These are phyloP conservation scores for Cystofilobasidium bisporidii DNA, from an alignment of 768 basidiomycete genomes.

Conservation along the genomic window DNA sequence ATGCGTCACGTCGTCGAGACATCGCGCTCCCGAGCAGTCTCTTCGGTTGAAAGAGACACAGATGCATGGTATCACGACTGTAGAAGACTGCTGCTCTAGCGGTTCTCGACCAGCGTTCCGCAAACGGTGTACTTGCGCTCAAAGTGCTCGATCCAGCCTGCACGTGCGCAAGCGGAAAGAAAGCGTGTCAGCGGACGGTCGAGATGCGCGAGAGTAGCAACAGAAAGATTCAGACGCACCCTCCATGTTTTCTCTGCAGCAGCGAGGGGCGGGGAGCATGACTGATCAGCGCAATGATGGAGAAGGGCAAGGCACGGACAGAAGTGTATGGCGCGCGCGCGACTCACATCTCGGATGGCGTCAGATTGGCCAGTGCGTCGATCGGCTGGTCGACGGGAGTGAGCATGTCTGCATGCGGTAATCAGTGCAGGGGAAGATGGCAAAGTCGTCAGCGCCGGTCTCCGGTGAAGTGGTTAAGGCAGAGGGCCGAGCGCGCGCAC, in stretches of 20 bases:
- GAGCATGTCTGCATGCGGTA: conserved; percentile 72
- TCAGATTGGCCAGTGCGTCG: conserved; percentile 71
- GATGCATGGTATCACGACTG: too few relatives aligned
- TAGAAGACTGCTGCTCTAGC: conserved; percentile 41
- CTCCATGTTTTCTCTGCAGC: conserved; percentile 86
- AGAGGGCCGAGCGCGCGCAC: conserved; percentile 33
- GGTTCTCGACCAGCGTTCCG: conserved; percentile 77
- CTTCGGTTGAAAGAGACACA: too few relatives aligned
- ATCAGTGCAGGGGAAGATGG: conserved; percentile 19
- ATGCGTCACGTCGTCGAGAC: too few relatives aligned
- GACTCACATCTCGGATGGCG: conserved; percentile 68
- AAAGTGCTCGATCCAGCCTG: conserved; percentile 92
- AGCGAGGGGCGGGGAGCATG: too few relatives aligned
- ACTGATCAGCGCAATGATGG: too few relatives aligned
- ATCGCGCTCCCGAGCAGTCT: too few relatives aligned
- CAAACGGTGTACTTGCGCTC: conserved; percentile 83
- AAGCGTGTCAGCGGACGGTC: too few relatives aligned
- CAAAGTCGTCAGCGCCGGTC: neutral
- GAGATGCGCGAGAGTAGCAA: too few relatives aligned
- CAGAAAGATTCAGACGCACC: conserved; percentile 44
- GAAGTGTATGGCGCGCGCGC: too few relatives aligned
- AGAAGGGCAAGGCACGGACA: neutral
- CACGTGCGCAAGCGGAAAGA: conserved; percentile 5
- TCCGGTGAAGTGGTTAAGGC: neutral
- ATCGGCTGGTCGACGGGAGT: conserved; percentile 76